A percentile compares a stretch with the other conserved stretches of the same genome.
phyloP scores from a whole-genome alignment of 225 moss, liverwort and hornwort species.

The Bryoerythrophyllum caledonicum region DNA sequence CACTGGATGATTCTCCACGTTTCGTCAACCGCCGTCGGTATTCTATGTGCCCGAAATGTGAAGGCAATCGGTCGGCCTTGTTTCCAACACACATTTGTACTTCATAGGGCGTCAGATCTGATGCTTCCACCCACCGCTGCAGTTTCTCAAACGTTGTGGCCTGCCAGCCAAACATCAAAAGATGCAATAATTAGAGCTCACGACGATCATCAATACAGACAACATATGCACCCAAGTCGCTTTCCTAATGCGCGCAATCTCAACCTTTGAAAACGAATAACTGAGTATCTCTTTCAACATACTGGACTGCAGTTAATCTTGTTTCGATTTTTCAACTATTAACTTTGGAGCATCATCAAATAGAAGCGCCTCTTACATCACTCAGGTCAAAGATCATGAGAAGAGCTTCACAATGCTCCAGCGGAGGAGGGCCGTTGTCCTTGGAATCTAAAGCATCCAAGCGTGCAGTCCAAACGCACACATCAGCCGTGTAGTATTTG shows the following conservation, averaged over 20 bases:
- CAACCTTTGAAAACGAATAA: neutral
- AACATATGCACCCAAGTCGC: neutral
- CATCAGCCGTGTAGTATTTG: constrained; percentile 94
- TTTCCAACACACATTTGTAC: constrained; percentile 89
- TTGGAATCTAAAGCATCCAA: constrained; percentile 48
- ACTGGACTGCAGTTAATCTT: neutral
- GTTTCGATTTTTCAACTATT: neutral
- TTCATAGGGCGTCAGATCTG: constrained; percentile 66
- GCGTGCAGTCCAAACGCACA: constrained; percentile 68
- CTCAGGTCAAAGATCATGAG: constrained; percentile 95
- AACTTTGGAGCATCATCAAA: neutral
- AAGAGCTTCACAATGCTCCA: constrained; percentile 79
- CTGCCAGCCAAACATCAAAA: constrained; percentile 47
- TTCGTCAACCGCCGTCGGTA: constrained; percentile 84
- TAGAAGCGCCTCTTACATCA: constrained; percentile 52
- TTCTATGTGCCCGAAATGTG: constrained; percentile 85
- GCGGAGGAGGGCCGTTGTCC: constrained; percentile 30
- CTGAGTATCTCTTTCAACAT: neutral
- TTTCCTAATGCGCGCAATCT: neutral
- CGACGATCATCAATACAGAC: neutral
- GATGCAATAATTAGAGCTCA: neutral
- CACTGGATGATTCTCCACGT: constrained; percentile 87
- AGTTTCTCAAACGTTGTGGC: constrained; percentile 69
- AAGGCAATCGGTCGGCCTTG: constrained; percentile 87
- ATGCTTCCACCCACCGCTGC: constrained; percentile 70